Percentiles rank a stretch among this genome's conserved stretches.
phyloP scores from a whole-genome alignment of 176 grass and related monocot genomes.

The Carex littledalei region DNA sequence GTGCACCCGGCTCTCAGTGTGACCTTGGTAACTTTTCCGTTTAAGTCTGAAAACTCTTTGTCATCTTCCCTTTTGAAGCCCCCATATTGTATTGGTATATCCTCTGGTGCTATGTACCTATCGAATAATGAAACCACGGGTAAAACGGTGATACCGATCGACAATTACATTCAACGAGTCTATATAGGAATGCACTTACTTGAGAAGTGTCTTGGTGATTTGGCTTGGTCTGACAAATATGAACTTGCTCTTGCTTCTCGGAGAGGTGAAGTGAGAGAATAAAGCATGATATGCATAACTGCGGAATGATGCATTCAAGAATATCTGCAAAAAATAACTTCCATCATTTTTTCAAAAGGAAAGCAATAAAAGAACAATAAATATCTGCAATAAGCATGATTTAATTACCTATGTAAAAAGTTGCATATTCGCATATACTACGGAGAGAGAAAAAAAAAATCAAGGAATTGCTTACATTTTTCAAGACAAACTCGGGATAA shows the following conservation, averaged over 20 bases:
- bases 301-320: constrained; percentile 34
- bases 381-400: neutral
- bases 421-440: neutral
- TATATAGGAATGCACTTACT: constrained; percentile 10
- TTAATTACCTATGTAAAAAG: neutral
- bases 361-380: neutral
- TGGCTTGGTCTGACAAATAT: constrained; percentile 33
- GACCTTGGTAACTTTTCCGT: constrained; percentile 23
- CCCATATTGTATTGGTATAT: constrained; percentile 41
- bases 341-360: neutral
- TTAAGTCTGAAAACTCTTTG: constrained; percentile 29
- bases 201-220: constrained; percentile 46
- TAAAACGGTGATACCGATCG: neutral
- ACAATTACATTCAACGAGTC: neutral
- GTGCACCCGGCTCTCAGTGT: neutral
- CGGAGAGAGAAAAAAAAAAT: neutral
- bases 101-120: constrained; percentile 38
- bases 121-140: neutral
- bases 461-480: constrained; percentile 29
- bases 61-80: constrained; percentile 34
- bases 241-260: constrained; percentile 38
- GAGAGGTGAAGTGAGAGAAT: constrained; percentile 27
- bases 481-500: constrained; percentile 38
- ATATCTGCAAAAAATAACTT: constrained; percentile 28
- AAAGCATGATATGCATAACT: constrained; percentile 33